phyloP scores from a whole-genome alignment of 768 basidiomycete species.

The Tulasnella sp. region DNA sequence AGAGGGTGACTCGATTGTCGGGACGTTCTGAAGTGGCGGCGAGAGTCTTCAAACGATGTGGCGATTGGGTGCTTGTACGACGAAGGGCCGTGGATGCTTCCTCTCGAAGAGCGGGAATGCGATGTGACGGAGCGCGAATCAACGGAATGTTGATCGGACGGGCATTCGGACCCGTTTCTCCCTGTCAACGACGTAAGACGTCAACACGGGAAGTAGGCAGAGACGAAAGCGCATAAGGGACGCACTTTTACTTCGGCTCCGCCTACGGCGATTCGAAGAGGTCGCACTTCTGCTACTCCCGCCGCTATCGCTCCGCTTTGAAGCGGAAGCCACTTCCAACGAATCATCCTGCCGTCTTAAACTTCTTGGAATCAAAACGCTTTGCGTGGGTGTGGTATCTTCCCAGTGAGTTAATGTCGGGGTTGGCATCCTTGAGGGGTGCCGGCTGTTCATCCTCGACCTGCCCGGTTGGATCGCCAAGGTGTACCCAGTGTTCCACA shows the following conservation, averaged over 20 bases:
- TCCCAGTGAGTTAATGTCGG: neutral
- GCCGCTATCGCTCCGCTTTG: conserved; percentile 17
- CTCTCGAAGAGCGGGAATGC: neutral
- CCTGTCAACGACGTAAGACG: neutral
- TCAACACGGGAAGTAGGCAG: neutral
- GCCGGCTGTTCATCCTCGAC: neutral
- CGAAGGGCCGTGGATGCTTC: neutral
- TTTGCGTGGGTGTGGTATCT: conserved; percentile 22
- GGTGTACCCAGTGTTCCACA: conserved; percentile 19
- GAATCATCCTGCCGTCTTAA: conserved; percentile 8
- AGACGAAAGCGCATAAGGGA: neutral
- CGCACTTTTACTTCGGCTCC: conserved; percentile 13
- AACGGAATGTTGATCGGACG: neutral
- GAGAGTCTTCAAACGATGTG: neutral
- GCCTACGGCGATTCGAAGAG: neutral
- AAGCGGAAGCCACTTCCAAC: neutral
- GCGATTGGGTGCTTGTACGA: neutral
- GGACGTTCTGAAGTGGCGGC: neutral
- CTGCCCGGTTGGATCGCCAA: conserved; percentile 15
- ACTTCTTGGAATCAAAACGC: conserved; percentile 17
- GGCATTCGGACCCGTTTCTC: neutral
- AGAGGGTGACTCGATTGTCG: conserved; percentile 10
- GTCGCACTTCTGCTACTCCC: neutral
- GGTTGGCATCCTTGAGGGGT: conserved; percentile 3
- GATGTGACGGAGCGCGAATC: neutral